A percentile compares a stretch with the other conserved stretches of the same genome.
These are phyloP conservation scores for Quercus berberidifolia DNA, from an alignment of 306 rosid genomes.

Conservation along the genomic window DNA sequence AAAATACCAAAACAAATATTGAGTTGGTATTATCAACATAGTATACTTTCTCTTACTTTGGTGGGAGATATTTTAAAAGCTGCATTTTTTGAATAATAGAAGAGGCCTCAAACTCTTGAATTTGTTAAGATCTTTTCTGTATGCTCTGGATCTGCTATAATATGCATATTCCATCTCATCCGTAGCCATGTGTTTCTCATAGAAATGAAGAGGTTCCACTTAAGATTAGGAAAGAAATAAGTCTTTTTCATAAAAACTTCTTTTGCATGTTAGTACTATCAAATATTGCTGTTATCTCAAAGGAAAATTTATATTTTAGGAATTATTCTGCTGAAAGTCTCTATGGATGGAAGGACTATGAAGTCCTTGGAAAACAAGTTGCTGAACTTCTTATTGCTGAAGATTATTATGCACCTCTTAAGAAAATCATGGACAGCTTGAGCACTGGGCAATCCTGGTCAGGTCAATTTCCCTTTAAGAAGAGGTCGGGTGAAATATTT, in stretches of 20 bases:
- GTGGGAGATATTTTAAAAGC: background rate
- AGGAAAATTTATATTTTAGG: slow-evolving; percentile 32
- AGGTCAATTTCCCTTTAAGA: slow-evolving; percentile 73
- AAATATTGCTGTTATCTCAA: background rate
- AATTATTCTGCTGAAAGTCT: slow-evolving; percentile 59
- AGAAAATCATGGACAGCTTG: slow-evolving; percentile 46
- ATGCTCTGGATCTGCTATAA: background rate
- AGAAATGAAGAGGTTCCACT: background rate
- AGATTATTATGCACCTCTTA: slow-evolving; percentile 38
- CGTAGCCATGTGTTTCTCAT: background rate
- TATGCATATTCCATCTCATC: background rate
- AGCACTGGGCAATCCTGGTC: slow-evolving; percentile 53
- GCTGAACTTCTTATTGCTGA: slow-evolving; percentile 36
- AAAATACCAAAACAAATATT: too few relatives aligned
- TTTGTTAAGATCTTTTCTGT: background rate
- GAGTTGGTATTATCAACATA: too few relatives aligned
- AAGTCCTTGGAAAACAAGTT: slow-evolving; percentile 46
- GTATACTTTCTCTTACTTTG: background rate
- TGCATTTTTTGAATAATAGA: too few relatives aligned
- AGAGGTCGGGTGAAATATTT: slow-evolving; percentile 58
- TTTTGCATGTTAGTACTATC: background rate
- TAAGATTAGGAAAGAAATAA: background rate
- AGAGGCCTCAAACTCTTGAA: background rate
- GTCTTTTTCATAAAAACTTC: background rate
- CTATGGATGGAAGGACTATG: slow-evolving; percentile 72